phyloP scores from a whole-genome alignment of 2,329 filamentous ascomycete species.

The Teratosphaeria epicoccoides region DNA sequence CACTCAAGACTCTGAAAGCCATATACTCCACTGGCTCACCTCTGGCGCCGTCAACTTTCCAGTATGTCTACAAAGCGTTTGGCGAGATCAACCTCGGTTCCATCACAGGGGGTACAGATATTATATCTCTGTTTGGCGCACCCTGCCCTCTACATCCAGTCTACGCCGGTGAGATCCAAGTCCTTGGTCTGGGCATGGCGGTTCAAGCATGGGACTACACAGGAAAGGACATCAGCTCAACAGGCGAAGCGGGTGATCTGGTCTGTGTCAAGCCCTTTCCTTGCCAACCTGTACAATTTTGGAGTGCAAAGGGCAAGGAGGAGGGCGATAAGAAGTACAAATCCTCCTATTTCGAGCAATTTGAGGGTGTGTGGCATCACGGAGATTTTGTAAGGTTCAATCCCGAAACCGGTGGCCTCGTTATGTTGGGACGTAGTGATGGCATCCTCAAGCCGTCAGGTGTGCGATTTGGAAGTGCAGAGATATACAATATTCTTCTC shows the following conservation, averaged over 20 bases:
- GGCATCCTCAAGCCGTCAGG: conserved; percentile 88
- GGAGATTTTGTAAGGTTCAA: conserved; percentile 79
- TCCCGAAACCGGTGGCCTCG: conserved; percentile 60
- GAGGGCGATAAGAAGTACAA: conserved; percentile 66
- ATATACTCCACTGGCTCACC: conserved; percentile 94
- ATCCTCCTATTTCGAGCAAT: conserved; percentile 79
- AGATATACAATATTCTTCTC: conserved; percentile 92
- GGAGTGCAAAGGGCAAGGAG: conserved; percentile 57
- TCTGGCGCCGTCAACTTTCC: conserved; percentile 83
- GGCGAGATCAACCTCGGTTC: conserved; percentile 79
- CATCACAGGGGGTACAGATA: conserved; percentile 94
- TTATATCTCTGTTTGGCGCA: conserved; percentile 86
- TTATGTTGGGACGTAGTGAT: conserved; percentile 88
- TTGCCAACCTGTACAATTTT: conserved; percentile 84
- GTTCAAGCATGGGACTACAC: conserved; percentile 42
- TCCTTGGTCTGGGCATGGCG: conserved; percentile 40
- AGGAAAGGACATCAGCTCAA: conserved; percentile 46
- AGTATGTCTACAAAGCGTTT: conserved; percentile 78
- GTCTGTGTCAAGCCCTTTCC: conserved; percentile 82
- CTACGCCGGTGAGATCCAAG: conserved; percentile 41
- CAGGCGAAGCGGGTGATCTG: conserved; percentile 70
- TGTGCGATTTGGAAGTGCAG: conserved; percentile 82
- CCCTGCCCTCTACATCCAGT: conserved; percentile 51
- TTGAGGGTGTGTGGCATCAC: conserved; percentile 75
- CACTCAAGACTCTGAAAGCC: conserved; percentile 52